A percentile compares a stretch with the other conserved stretches of the same genome.
phyloP scores from a whole-genome alignment of 2,329 filamentous ascomycete genomes.

The Helminthosporium solani region DNA sequence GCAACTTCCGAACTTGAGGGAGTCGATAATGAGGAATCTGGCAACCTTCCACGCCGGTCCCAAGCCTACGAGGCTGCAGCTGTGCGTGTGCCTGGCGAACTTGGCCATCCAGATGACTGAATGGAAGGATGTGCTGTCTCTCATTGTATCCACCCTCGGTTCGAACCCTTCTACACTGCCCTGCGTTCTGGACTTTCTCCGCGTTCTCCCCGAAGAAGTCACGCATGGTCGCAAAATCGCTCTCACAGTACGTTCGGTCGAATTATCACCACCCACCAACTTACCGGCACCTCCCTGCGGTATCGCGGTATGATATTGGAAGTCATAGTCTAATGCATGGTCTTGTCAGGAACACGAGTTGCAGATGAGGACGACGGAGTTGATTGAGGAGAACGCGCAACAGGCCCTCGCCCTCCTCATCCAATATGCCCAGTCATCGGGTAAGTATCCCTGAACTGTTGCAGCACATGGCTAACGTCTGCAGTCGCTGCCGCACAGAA shows the following conservation, averaged over 20 bases:
- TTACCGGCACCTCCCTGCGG: conserved; percentile 41
- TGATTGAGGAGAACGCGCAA: conserved; percentile 85
- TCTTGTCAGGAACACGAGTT: conserved; percentile 86
- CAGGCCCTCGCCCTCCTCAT: conserved; percentile 85
- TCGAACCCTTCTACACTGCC: conserved; percentile 75
- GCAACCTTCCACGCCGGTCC: conserved; percentile 79
- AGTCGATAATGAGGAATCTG: conserved; percentile 79
- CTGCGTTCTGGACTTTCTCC: conserved; percentile 92
- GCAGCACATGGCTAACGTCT: not conserved
- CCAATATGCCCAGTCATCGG: conserved; percentile 87
- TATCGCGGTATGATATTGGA: conserved; percentile 37
- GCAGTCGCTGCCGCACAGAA: conserved; percentile 73
- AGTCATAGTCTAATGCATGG: conserved; percentile 46
- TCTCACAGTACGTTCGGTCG: conserved; percentile 87
- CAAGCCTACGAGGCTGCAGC: conserved; percentile 75
- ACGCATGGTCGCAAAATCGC: conserved; percentile 99
- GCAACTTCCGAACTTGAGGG: conserved; percentile 74
- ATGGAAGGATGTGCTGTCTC: conserved; percentile 89
- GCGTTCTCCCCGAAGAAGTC: conserved; percentile 96
- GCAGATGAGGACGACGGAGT: conserved; percentile 76
- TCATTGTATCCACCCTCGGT: conserved; percentile 76
- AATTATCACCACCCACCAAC: conserved; percentile 39
- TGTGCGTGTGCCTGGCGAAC: conserved; percentile 92
- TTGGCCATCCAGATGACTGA: conserved; percentile 93
- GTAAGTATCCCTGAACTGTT: conserved; percentile 53